phyloP scores from a whole-genome alignment of 306 rosid species.

The Alnus glutinosa region DNA sequence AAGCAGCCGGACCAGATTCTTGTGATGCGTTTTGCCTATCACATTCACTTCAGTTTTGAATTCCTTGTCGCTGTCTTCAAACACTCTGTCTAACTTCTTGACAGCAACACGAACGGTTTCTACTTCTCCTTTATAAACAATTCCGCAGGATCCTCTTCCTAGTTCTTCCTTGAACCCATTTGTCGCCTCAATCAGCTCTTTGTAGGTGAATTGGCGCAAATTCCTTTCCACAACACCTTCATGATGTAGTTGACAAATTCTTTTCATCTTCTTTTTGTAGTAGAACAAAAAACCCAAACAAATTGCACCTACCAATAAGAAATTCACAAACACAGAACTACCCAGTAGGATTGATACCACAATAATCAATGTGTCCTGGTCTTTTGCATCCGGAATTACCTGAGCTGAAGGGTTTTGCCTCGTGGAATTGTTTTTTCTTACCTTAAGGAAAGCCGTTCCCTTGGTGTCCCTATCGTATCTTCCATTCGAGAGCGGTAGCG shows the following conservation, averaged over 20 bases:
- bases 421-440: slow-evolving; percentile 17
- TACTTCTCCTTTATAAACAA: slow-evolving; percentile 35
- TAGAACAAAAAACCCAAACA: not conserved
- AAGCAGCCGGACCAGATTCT: slow-evolving; percentile 32
- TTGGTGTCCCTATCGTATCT: not conserved
- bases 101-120: slow-evolving; percentile 24
- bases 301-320: not conserved
- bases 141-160: slow-evolving; percentile 31
- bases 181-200: slow-evolving; percentile 27
- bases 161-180: slow-evolving; percentile 30
- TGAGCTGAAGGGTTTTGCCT: no score
- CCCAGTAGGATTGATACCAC: slow-evolving; percentile 26
- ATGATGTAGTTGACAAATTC: no score
- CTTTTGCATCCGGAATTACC: no score
- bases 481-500: slow-evolving; percentile 31
- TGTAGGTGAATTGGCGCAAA: slow-evolving; percentile 19
- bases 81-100: slow-evolving; percentile 29
- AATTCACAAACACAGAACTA: slow-evolving; percentile 16
- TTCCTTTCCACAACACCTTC: not conserved
- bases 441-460: slow-evolving; percentile 29
- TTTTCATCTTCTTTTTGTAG: no score
- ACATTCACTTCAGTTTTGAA: slow-evolving; percentile 36
- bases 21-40: slow-evolving; percentile 41
- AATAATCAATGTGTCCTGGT: not conserved
- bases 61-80: slow-evolving; percentile 30